phyloP scores from a whole-genome alignment of 2,329 filamentous ascomycete genomes.

The Calonectria naviculata region DNA sequence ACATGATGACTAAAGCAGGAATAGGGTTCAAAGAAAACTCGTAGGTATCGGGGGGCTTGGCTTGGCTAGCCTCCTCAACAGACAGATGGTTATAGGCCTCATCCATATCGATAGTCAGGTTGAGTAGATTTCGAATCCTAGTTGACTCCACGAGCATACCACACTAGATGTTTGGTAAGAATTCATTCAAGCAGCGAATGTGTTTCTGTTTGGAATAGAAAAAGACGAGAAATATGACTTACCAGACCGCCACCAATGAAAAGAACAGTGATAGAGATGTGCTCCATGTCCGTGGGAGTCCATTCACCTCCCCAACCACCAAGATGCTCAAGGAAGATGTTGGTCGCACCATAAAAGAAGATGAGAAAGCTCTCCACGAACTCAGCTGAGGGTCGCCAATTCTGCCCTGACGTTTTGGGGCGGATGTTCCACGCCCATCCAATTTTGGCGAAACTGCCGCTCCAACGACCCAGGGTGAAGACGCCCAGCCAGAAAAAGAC shows the following conservation, averaged over 20 bases:
- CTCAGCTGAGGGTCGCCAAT: slow-evolving; percentile 83
- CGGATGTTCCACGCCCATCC: slow-evolving; percentile 97
- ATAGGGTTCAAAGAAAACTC: slow-evolving; percentile 86
- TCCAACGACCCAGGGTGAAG: slow-evolving; percentile 88
- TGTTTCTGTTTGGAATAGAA: no score
- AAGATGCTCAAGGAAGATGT: slow-evolving; percentile 93
- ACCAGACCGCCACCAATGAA: slow-evolving; percentile 94
- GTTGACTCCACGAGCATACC: slow-evolving; percentile 89
- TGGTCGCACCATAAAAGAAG: slow-evolving; percentile 88
- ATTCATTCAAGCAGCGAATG: neutral
- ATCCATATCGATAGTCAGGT: slow-evolving; percentile 58
- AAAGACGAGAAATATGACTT: slow-evolving; percentile 51
- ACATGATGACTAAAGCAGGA: slow-evolving; percentile 85
- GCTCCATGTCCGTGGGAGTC: slow-evolving; percentile 86
- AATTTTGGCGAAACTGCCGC: slow-evolving; percentile 88
- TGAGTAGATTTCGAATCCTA: slow-evolving; percentile 74
- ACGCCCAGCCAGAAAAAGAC: slow-evolving; percentile 96
- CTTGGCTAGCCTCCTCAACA: slow-evolving; percentile 62
- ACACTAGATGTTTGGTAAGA: slow-evolving; percentile 59
- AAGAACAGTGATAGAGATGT: slow-evolving; percentile 90
- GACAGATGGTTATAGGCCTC: slow-evolving; percentile 46
- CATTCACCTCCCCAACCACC: slow-evolving; percentile 77
- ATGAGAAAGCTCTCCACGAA: slow-evolving; percentile 92
- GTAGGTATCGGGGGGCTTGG: slow-evolving; percentile 72
- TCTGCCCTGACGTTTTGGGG: slow-evolving; percentile 66